These are phyloP conservation scores for Mucor irregularis DNA, from an alignment of 371 early-diverging fungal genomes.

Conservation along the genomic window DNA sequence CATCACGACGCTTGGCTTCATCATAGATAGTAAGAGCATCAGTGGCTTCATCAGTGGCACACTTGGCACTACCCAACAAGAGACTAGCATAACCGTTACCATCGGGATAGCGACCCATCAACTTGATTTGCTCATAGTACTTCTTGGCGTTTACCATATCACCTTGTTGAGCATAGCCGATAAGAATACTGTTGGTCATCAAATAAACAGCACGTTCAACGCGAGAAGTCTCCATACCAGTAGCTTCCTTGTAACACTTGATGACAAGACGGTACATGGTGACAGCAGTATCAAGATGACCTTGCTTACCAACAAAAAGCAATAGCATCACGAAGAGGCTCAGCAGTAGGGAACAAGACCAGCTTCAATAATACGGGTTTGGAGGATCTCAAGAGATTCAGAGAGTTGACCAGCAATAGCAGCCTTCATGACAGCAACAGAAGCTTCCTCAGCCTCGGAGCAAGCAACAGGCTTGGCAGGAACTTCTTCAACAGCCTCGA, in stretches of 20 bases:
- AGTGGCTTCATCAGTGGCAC: constrained; percentile 54
- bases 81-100: constrained; percentile 55
- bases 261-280: constrained; percentile 30
- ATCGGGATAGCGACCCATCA: constrained; percentile 44
- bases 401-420: constrained; percentile 22
- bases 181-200: constrained; percentile 55
- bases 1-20: constrained; percentile 60
- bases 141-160: constrained; percentile 56
- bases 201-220: constrained; percentile 26
- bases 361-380: constrained; percentile 15
- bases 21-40: constrained; percentile 61
- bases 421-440: constrained; percentile 28
- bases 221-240: constrained; percentile 4
- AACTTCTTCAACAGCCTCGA: background rate
- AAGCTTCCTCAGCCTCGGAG: constrained; percentile 6
- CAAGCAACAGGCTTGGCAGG: background rate
- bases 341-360: constrained; percentile 27
- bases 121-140: constrained; percentile 57
- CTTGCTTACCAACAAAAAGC: constrained; percentile 48
- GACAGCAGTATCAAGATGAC: constrained; percentile 33
- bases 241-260: constrained; percentile 25
- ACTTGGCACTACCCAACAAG: constrained; percentile 51
- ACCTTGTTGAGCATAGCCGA: constrained; percentile 58
- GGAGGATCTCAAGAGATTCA: constrained; percentile 22
- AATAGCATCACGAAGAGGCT: constrained; percentile 46